Evolutionary conservation across 202 grass and related monocot genomes (phyloP), one percentile per base, ranked within the genome.

Genomic region (Schoenoplectus triqueter): DNA sequence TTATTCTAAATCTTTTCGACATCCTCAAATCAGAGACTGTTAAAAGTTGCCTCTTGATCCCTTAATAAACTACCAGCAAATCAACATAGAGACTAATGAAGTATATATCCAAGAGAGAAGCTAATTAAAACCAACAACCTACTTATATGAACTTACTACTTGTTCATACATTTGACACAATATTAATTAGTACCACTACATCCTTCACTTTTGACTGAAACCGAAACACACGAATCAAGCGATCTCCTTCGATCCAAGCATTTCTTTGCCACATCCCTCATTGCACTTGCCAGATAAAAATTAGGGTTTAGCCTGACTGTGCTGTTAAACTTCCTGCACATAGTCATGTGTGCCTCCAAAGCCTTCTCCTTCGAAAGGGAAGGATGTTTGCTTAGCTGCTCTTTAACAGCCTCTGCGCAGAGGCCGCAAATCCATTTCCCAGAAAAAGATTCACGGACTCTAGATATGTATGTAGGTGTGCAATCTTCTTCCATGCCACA

Each of bases 191-290:
- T 42, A 50, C 59, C 14, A 67, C 18, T 18, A 21, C 47, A 15
- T 84, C 64, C 31, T 84, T 84, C 64, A 45, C 15, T 71, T 66
- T 69, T 71, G 64, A 42, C 66, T 56, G 50, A 41, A 84, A 52
- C 66, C 2, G 81, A 45, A 84, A 71, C 81, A 10, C 81, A 44
- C 2, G 66, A 66, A 71, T 84, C 81, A 60, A 77, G 21, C 1
- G 60, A 84, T 46, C 66, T 63, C 47, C 87, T 84, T 68, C 83
- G 89, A 80, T 52, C 4, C 84, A 81, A 80, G 61, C 71, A 64
- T 86, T 99, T 99, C 87, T 90, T 92, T 9, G 93, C 96, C 71
- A 93, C 93, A 87, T 95, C 91, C 69, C 89, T 91, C 93, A 99
- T 99, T 85, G 96, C 87, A 88, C 86, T 88, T 20, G 91, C 96